Percentiles rank a stretch among this genome's conserved stretches.
These are phyloP conservation scores for Trypanosoma vivax DNA, from an alignment of 208 protist species.

Conservation along the genomic window DNA sequence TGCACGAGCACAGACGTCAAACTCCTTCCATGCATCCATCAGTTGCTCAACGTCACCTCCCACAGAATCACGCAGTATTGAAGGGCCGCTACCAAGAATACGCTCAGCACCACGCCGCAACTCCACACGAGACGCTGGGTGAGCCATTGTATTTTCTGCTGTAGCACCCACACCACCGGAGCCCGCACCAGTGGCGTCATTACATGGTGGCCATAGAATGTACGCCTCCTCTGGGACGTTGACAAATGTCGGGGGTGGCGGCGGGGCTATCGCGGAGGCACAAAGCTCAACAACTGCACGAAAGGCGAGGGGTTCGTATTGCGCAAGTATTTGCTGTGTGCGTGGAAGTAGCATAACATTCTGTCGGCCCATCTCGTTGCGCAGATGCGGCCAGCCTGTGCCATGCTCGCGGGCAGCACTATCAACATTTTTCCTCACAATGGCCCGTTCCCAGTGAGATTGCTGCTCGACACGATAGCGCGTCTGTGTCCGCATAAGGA, in stretches of 20 bases:
- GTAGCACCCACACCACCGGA: neutral
- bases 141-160: constrained; percentile 4
- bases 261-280: constrained; percentile 73
- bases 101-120: constrained; percentile 54
- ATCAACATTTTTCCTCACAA: constrained; percentile 84
- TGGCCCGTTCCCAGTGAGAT: constrained; percentile 68
- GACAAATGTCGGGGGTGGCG: constrained; percentile 49
- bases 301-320: constrained; percentile 87
- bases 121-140: constrained; percentile 55
- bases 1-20: constrained; percentile 26
- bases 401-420: constrained; percentile 83
- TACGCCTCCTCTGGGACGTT: constrained; percentile 69
- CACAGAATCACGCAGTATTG: constrained; percentile 25
- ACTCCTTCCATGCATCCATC: constrained; percentile 80
- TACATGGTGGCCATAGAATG: constrained; percentile 9
- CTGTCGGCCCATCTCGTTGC: constrained; percentile 77
- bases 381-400: constrained; percentile 59
- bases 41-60: constrained; percentile 44
- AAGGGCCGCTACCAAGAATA: constrained; percentile 43
- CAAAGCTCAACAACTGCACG: constrained; percentile 80
- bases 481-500: constrained; percentile 85
- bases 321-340: constrained; percentile 70
- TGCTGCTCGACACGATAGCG: constrained; percentile 84
- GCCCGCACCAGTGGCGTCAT: neutral
- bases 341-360: constrained; percentile 72